These are phyloP conservation scores for Podila minutissima DNA, from an alignment of 192 early-diverging fungal species.

Conservation along the genomic window DNA sequence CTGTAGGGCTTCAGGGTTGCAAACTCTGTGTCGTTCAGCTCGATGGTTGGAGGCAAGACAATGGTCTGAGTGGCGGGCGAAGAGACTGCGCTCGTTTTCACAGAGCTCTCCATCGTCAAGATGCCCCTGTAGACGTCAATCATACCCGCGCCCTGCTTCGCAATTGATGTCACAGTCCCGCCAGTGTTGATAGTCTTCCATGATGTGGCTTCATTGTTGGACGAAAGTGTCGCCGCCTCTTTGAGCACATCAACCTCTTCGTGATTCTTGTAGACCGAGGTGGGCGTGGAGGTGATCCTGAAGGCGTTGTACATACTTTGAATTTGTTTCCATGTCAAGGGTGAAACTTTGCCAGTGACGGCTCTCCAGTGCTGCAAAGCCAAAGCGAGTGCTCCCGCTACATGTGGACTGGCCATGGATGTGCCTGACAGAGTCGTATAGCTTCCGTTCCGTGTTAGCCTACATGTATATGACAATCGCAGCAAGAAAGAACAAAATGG, in stretches of 20 bases:
- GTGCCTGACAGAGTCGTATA: slow-evolving; percentile 33
- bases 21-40: slow-evolving; percentile 31
- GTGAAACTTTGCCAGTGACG: not conserved
- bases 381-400: slow-evolving; percentile 31
- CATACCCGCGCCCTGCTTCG: not conserved
- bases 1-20: not conserved
- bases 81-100: not conserved
- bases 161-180: not conserved
- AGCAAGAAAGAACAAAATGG: not conserved
- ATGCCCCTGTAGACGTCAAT: not conserved
- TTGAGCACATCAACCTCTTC: not conserved
- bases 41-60: slow-evolving; percentile 17
- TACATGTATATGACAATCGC: not conserved
- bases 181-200: not conserved
- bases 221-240: not conserved
- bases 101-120: not conserved
- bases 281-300: slow-evolving; percentile 20
- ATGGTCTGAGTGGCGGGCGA: slow-evolving; percentile 3
- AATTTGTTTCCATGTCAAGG: not conserved
- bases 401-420: slow-evolving; percentile 37
- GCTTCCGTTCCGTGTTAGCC: slow-evolving; percentile 15
- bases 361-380: slow-evolving; percentile 9
- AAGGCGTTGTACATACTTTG: slow-evolving; percentile 14
- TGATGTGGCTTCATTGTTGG: not conserved
- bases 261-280: slow-evolving; percentile 13